A percentile compares a stretch with the other conserved stretches of the same genome.
Evolutionary conservation across 2,329 filamentous ascomycete species (phyloP).

Genomic region (Aspergillus fumigatus): DNA sequence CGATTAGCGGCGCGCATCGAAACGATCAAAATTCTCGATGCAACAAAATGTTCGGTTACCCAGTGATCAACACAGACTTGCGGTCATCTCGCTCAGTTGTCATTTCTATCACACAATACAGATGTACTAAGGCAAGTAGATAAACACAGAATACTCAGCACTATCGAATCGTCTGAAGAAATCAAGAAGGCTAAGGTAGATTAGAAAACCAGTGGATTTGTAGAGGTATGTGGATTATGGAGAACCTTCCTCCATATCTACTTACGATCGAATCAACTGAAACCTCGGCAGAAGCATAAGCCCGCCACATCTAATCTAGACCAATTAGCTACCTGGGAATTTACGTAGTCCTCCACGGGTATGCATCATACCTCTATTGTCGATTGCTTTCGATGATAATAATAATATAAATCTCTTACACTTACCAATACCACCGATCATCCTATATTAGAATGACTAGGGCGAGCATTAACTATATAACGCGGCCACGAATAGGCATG

Average conservation of each 20-base stretch:
- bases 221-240: too few species aligned
- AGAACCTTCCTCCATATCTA: too few species aligned
- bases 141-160: background rate
- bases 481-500: too few species aligned
- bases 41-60: slow-evolving; percentile 23
- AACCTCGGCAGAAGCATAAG: background rate
- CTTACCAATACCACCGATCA: too few species aligned
- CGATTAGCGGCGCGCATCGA: background rate
- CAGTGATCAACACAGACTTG: slow-evolving; percentile 40
- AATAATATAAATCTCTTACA: background rate
- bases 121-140: background rate
- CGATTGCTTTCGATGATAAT: background rate
- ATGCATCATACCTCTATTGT: background rate
- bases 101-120: slow-evolving; percentile 14
- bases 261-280: background rate
- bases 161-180: background rate
- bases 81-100: slow-evolving; percentile 25
- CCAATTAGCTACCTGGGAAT: background rate
- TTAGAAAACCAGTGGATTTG: too few species aligned
- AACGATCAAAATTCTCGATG: background rate
- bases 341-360: background rate
- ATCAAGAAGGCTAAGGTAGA: too few species aligned
- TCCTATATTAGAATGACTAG: too few species aligned
- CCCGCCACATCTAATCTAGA: background rate
- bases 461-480: too few species aligned